Conservation (phyloP, 1,139 yeast species). For the Debaryomyces nepalensis region DNA sequence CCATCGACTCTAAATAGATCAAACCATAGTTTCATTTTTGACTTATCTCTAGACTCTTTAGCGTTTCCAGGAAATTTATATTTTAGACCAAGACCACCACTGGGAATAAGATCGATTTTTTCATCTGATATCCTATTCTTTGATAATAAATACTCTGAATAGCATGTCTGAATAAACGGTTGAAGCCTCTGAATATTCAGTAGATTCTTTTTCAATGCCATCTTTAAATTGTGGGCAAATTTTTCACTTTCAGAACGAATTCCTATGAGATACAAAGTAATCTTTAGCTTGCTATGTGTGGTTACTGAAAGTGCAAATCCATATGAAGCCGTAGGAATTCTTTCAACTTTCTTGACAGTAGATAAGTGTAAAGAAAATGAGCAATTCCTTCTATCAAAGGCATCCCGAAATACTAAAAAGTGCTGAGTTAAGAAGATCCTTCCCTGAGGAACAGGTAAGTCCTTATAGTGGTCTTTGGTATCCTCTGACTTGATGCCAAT, state of each 20-base stretch:
- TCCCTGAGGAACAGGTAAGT: conserved; percentile 52
- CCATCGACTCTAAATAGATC: conserved; percentile 87
- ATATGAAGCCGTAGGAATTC: conserved; percentile 75
- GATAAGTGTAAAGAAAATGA: conserved; percentile 74
- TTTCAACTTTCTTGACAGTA: conserved; percentile 81
- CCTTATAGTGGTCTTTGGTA: conserved; percentile 31
- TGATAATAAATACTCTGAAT: conserved; percentile 80
- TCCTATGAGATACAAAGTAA: conserved; percentile 78
- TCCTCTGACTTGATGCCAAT: conserved; percentile 54
- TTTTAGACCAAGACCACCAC: conserved; percentile 81
- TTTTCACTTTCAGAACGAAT: conserved; percentile 77
- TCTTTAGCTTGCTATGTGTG: conserved; percentile 66
- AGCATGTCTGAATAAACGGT: conserved; percentile 72
- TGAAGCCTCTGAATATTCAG: conserved; percentile 63
- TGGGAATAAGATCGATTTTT: conserved; percentile 59
- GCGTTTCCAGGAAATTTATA: conserved; percentile 93
- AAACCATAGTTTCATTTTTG: conserved; percentile 91
- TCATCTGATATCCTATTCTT: conserved; percentile 58
- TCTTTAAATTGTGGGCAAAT: conserved; percentile 72
- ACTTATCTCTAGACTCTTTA: conserved; percentile 73
- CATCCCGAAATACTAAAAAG: conserved; percentile 74
- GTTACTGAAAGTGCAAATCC: conserved; percentile 79
- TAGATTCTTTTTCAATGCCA: conserved; percentile 65
- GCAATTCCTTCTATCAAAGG: conserved; percentile 70
- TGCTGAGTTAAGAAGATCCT: conserved; percentile 71